Base-by-base conservation (phyloP, 139 green algal species). In the Zygnema cylindricum region DNA sequence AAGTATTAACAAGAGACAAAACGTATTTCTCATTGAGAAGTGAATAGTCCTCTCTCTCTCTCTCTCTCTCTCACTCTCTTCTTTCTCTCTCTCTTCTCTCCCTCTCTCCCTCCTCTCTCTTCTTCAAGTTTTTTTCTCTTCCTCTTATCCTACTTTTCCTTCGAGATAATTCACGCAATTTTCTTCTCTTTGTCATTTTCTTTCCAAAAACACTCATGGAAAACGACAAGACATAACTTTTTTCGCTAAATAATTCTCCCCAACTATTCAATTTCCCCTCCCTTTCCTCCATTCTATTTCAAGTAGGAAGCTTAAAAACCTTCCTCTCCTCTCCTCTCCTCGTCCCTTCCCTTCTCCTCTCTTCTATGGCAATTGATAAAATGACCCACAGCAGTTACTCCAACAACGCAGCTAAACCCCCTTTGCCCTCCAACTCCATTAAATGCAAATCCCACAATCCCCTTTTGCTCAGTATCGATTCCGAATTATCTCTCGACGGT, bases 101-200 rank as follows among this genome's bases (percentile, higher is more conserved):
- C 16, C 49, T 25, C 49, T 63, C 49, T 82, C 1, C 2, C 75
- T 39, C 11, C n/a, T 33, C 38, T 82, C n/a, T 40, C 76, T 35
- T 35, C 71, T 55, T 25, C 76, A 33, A 7, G 55, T 33, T 54
- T 54, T 33, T 82, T 33, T 54, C 76, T 54, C 30, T 36, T 33
- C 32, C 76, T 82, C 76, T 30, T 33, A n/a, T 69, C 76, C 76
- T 82, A 49, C 76, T 33, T 69, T 33, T 69, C 76, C 63, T 54
- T n/a, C n/a, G n/a, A n/a, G n/a, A n/a, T n/a, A n/a, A n/a, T n/a
- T n/a, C n/a, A n/a, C n/a, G n/a, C n/a, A n/a, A n/a, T 54, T 54
- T 54, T 49, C 76, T 54, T 69, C 76, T n/a, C n/a, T n/a, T n/a
- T 54, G 16, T 54, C n/a, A 33, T 36, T 36, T 36, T 54, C 25